A percentile compares a stretch with the other conserved stretches of the same genome.
Conservation (phyloP, 1,284 basidiomycete genomes). For the Boletellus deceptivus region DNA sequence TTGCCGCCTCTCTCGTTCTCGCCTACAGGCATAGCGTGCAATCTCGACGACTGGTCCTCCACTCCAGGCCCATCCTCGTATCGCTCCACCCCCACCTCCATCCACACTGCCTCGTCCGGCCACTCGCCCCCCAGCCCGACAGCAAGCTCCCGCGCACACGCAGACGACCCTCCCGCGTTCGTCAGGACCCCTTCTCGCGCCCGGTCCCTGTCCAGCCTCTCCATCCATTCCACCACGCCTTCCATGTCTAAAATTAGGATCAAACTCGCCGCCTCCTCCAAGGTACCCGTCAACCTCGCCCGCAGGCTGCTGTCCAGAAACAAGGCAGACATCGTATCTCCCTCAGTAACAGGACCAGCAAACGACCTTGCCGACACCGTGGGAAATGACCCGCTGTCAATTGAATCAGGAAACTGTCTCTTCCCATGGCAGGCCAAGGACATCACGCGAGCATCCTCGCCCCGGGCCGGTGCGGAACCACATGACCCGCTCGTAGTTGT, state of each 20-base stretch:
- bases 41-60: conserved; percentile 43
- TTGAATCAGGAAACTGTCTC: conserved; percentile 38
- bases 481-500: conserved; percentile 14
- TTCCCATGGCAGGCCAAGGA: conserved; percentile 45
- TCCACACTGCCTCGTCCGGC: conserved; percentile 15
- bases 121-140: conserved; percentile 17
- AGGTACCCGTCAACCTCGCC: conserved; percentile 49
- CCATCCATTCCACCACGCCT: conserved; percentile 44
- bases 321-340: conserved; percentile 22
- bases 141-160: conserved; percentile 12
- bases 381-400: conserved; percentile 15
- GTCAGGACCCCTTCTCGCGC: conserved; percentile 41
- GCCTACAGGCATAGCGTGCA: conserved; percentile 48
- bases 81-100: conserved; percentile 36
- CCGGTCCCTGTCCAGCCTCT: conserved; percentile 57
- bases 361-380: conserved; percentile 6
- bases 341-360: conserved; percentile 6
- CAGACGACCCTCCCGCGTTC: conserved; percentile 17
- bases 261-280: conserved; percentile 42
- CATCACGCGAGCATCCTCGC: conserved; percentile 26
- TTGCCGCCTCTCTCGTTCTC: conserved; percentile 64
- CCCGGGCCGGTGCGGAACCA: conserved; percentile 28
- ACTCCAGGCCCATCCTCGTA: conserved; percentile 58
- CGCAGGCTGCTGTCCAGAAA: conserved; percentile 54
- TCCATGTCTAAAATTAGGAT: conserved; percentile 48